phyloP scores from a whole-genome alignment of 176 grass and related monocot species.

The Ampelocalamus luodianensis region DNA sequence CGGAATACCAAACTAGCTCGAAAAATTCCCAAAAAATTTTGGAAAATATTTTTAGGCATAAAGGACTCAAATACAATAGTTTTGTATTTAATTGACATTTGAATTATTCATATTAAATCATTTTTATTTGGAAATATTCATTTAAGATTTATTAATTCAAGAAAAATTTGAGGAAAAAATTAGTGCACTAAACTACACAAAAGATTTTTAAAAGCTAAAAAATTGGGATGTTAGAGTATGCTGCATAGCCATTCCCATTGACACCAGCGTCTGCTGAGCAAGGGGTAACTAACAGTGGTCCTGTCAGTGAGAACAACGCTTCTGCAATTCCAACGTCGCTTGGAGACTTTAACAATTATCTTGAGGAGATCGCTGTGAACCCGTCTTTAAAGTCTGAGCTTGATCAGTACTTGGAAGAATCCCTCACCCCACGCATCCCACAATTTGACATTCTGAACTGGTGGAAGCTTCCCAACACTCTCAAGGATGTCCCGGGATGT shows the following conservation, averaged over 20 bases:
- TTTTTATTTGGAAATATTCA: too few species aligned
- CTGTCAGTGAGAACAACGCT: background rate
- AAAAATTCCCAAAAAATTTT: too few species aligned
- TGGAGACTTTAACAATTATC: slow-evolving; percentile 47
- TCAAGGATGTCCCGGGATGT: slow-evolving; percentile 56
- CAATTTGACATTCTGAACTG: slow-evolving; percentile 60
- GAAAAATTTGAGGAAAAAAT: too few species aligned
- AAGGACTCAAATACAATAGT: too few species aligned
- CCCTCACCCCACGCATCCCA: slow-evolving; percentile 31
- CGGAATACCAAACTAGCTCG: too few species aligned
- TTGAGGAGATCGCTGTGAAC: slow-evolving; percentile 33
- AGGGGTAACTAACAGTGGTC: background rate
- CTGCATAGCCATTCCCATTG: slow-evolving; percentile 32
- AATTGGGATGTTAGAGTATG: slow-evolving; percentile 25
- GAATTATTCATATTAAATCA: too few species aligned
- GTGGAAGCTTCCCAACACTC: slow-evolving; percentile 55
- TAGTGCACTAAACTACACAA: too few species aligned
- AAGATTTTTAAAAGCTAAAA: too few species aligned
- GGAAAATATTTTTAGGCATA: too few species aligned
- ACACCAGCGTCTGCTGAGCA: slow-evolving; percentile 32
- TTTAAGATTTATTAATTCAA: too few species aligned
- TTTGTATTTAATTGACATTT: too few species aligned
- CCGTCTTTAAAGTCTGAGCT: slow-evolving; percentile 49
- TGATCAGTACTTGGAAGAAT: slow-evolving; percentile 64
- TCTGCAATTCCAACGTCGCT: slow-evolving; percentile 13